Base-by-base conservation (phyloP, 805 yeast species). In the Saturnispora hagleri region DNA sequence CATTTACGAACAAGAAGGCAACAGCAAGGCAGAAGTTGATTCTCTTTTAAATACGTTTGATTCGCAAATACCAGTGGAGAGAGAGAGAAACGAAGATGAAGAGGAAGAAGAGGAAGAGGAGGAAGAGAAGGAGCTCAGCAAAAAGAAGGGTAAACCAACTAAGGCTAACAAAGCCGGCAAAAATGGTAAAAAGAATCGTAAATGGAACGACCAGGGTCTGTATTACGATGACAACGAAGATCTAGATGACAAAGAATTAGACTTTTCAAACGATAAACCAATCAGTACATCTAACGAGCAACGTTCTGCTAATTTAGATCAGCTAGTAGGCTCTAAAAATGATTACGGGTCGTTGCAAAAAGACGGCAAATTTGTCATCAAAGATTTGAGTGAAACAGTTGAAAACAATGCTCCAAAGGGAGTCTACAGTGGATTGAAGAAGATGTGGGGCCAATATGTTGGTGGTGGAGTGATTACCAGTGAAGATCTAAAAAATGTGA, bases 391-490 rank as follows among this genome's bases (percentile, higher is more conserved):
- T 43, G 74, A 70, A 46, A 59, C 13, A 46, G 52, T 20, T 47
- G 60, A 62, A 20, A 28, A 26, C 9, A 28, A 18, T 24, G 33
- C 24, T 5, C 17, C 20, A 34, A 46, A 15, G 10, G 45, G 45
- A 12, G 45, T 47, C 31, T 36, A 40, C 10, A 40, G 45, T 47
- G 45, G 45, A 27, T 35, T 49, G 15, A 35, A 41, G 5, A 43
- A 49, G 41, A 27, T 12, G 78, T 84, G 60, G 77, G 81, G 1
- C 83, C 84, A 49, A 17, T 64, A 79, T 48, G 72, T 85, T 47
- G 91, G 93, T 51, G 88, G 89, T 49, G 82, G 82, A 61, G 80
- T 78, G 6, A 75, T 86, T 41, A 74, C 80, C 2, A 74, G 76
- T 33, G 75, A 75, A 13, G 89, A 89, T 61, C 72, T 91, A 52